Conservation (phyloP, 2,329 filamentous ascomycete genomes). For the Pseudocercospora eumusae region DNA sequence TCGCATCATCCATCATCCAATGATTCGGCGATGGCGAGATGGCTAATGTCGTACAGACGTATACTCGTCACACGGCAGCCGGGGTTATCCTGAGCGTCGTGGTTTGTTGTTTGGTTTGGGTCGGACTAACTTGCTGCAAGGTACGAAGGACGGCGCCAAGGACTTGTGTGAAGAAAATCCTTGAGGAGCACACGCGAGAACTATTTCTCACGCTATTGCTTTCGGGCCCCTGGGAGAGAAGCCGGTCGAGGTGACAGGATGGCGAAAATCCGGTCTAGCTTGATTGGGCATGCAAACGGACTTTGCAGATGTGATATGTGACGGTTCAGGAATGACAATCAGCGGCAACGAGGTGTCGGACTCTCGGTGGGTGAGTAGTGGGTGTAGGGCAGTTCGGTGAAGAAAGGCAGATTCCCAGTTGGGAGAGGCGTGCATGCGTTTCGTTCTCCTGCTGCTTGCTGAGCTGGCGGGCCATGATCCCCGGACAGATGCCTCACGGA, state of each 20-base stretch:
- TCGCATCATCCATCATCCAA: neutral
- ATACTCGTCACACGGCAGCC: conserved; percentile 3
- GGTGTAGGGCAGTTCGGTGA: neutral
- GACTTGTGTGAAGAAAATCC: neutral
- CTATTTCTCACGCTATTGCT: no score
- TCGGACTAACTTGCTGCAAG: no score
- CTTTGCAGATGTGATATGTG: neutral
- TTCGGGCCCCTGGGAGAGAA: conserved; percentile 9
- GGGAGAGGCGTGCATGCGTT: neutral
- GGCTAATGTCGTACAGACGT: neutral
- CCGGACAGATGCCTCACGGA: neutral
- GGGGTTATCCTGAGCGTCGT: neutral
- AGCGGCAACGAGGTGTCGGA: neutral
- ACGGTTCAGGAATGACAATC: neutral
- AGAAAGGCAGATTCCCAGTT: neutral
- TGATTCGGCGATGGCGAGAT: neutral
- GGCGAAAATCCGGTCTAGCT: neutral
- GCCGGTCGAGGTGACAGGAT: neutral
- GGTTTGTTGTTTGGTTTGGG: no score
- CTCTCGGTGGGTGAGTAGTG: neutral
- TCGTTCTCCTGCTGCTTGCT: neutral
- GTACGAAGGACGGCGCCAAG: conserved; percentile 1
- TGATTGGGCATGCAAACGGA: neutral
- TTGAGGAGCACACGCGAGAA: conserved; percentile 7
- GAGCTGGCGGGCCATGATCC: neutral